Conservation (phyloP, 179 eudicot species). For the Spergularia azorica region DNA sequence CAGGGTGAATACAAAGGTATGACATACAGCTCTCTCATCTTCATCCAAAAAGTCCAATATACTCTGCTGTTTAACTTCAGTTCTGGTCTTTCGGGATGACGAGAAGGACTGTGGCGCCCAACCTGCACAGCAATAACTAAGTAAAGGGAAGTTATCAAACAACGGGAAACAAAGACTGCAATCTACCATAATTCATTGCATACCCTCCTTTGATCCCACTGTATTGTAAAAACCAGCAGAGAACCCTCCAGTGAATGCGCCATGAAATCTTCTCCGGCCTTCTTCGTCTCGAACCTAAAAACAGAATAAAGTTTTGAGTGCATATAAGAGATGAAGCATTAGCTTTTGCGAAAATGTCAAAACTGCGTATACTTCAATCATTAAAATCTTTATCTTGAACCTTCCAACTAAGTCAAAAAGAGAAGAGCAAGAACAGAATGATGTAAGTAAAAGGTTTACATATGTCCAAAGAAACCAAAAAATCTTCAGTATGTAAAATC, state of each 20-base stretch:
- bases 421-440: too few species aligned
- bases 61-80: slow-evolving; percentile 70
- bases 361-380: not conserved
- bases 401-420: too few species aligned
- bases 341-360: not conserved
- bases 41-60: slow-evolving; percentile 81
- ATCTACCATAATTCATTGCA: slow-evolving; percentile 13
- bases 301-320: slow-evolving; percentile 11
- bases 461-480: too few species aligned
- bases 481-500: too few species aligned
- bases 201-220: slow-evolving; percentile 97
- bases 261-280: slow-evolving; percentile 96
- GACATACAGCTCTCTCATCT: slow-evolving; percentile 85
- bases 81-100: slow-evolving; percentile 90
- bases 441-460: too few species aligned
- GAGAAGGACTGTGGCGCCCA: slow-evolving; percentile 93
- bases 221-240: slow-evolving; percentile 96
- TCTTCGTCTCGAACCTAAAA: slow-evolving; percentile 93
- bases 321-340: not conserved
- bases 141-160: not conserved
- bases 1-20: slow-evolving; percentile 9
- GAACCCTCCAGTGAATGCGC: slow-evolving; percentile 95
- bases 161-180: slow-evolving; percentile 6
- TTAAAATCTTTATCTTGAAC: too few species aligned
- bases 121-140: slow-evolving; percentile 42